Percentiles rank a stretch among this genome's conserved stretches.
Conservation (phyloP, 495 filamentous ascomycete species). For the Paragyromitra xinjiangensis region DNA sequence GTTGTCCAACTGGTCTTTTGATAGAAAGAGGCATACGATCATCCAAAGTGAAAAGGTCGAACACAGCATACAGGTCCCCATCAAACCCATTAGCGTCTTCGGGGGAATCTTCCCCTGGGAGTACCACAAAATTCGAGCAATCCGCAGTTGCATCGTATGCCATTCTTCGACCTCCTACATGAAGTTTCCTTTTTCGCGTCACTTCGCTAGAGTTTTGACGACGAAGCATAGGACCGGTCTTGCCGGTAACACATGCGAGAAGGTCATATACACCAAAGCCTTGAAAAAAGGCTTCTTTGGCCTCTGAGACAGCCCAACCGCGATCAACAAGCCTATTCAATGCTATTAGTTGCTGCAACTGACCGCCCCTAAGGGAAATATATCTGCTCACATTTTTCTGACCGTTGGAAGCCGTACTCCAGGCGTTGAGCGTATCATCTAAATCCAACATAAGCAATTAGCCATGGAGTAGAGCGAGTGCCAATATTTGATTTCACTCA, state of each 20-base stretch:
- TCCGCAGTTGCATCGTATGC: conserved; percentile 27
- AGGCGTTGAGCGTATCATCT: conserved; percentile 4
- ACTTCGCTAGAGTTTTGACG: conserved; percentile 23
- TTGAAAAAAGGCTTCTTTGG: conserved; percentile 31
- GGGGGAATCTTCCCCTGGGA: not conserved
- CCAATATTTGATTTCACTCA: not conserved
- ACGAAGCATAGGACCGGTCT: conserved; percentile 28
- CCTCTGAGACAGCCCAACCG: conserved; percentile 26
- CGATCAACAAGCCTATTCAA: conserved; percentile 21
- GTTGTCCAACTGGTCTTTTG: conserved; percentile 26
- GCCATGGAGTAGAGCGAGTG: too few relatives aligned
- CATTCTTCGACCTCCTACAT: conserved; percentile 2
- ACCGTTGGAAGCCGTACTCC: conserved; percentile 12
- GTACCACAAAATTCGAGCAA: conserved; percentile 35
- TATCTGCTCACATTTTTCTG: conserved; percentile 31
- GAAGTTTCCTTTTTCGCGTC: conserved; percentile 26
- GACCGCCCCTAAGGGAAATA: too few relatives aligned
- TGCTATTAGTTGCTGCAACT: not conserved
- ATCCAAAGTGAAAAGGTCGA: conserved; percentile 30
- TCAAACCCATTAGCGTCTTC: conserved; percentile 8
- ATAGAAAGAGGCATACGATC: conserved; percentile 22
- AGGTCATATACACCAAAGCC: conserved; percentile 37
- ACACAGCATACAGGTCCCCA: conserved; percentile 38
- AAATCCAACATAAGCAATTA: not conserved
- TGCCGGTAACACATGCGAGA: conserved; percentile 30